Evolutionary conservation across 2,329 filamentous ascomycete genomes (phyloP).

Genomic region (Cercospora berteroae): DNA sequence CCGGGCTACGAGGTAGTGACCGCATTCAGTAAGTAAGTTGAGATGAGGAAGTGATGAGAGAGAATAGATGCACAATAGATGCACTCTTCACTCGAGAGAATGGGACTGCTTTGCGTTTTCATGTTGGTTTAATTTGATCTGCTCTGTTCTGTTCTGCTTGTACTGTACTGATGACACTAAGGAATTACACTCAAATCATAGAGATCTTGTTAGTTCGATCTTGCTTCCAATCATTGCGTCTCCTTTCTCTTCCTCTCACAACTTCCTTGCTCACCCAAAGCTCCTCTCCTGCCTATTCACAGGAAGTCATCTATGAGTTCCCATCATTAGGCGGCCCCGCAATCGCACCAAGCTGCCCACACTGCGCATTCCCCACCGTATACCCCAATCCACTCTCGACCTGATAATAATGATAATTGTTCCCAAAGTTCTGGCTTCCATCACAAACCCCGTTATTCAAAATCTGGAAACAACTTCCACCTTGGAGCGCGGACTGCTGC

Average conservation of each 20-base stretch:
- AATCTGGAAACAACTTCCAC: conserved; percentile 8
- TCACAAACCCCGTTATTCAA: conserved; percentile 7
- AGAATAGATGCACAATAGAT: not conserved
- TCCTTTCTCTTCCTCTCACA: not conserved
- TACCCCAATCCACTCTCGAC: conserved; percentile 1
- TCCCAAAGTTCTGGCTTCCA: not conserved
- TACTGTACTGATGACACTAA: not conserved
- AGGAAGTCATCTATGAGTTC: not conserved
- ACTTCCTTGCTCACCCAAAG: not conserved
- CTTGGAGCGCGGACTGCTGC: not conserved
- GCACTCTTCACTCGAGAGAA: not conserved
- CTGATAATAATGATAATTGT: conserved; percentile 12
- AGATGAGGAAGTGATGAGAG: not conserved
- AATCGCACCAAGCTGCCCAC: conserved; percentile 4
- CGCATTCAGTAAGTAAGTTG: not conserved
- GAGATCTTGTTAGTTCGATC: not conserved
- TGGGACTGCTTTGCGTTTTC: not conserved
- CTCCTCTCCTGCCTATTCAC: too few relatives aligned
- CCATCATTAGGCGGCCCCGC: conserved; percentile 4
- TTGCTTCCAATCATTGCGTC: not conserved
- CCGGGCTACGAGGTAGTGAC: not conserved
- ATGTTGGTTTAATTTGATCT: not conserved
- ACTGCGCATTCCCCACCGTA: conserved; percentile 16
- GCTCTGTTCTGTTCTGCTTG: not conserved
- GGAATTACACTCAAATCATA: not conserved